Base-by-base conservation (phyloP, 2,329 filamentous ascomycete genomes). In the Helotiales sp. region DNA sequence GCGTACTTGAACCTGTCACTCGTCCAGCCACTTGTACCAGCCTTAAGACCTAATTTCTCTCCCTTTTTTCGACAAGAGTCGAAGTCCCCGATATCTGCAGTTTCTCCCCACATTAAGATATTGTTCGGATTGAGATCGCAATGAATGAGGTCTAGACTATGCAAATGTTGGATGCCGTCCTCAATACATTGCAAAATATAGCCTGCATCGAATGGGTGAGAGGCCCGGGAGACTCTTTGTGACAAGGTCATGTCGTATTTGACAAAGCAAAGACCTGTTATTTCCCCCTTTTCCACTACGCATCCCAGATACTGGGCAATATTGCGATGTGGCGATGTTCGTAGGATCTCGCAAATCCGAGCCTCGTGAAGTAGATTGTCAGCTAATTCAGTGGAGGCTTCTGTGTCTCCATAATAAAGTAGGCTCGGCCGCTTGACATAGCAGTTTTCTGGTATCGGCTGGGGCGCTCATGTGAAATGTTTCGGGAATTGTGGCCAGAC, bases 91-190 rank as follows among this genome's bases (percentile, higher is more conserved):
- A 72, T 61, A 57, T 72, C 52, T 27, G 67, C 52, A n/a, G 19
- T 63, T 7, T 61, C 58, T n/a, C 66, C 55, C 19, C 65, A 62
- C 31, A 71, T 52, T 66, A 72, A 69, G 30, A 73, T 68, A 46
- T 70, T 72, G n/a, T 53, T 52, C 17, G 67, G 68, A 22, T 67
- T 72, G 22, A 73, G 63, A 47, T 73, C 66, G 40, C 70, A 69
- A 59, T 72, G 66, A 13, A 69, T 64, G 49, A 70, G 42, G 12
- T 65, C 60, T 31, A 72, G 59, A 17, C 60, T 66, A 36, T 72
- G 67, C 10, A 73, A 63, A 62, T 72, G 64, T 60, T 15, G 58
- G 71, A 53, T 42, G 63, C 49, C 36, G 25, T 48, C 10, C 48
- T 53, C 22, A 47, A 70, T 66, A 57, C 47, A 19, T n/a, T 29